Evolutionary conservation across 2,329 filamentous ascomycete genomes (phyloP).

Genomic region (Davidsoniella eucalypti): DNA sequence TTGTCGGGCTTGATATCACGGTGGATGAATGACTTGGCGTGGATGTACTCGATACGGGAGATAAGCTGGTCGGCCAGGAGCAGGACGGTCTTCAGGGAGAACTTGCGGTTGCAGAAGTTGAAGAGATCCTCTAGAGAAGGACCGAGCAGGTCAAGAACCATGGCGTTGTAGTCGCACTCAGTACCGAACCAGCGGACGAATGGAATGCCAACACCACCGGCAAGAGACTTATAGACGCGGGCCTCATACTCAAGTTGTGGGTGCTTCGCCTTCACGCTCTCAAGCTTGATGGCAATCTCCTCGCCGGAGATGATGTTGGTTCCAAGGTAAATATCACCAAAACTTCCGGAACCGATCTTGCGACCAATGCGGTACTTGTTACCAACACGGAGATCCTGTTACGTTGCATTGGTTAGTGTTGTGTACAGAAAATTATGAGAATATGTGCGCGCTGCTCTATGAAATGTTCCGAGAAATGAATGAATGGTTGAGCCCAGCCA

Average conservation of each 20-base stretch:
- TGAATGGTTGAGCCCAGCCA: background rate
- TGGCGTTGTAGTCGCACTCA: conserved; percentile 99
- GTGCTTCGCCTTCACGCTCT: conserved; percentile 98
- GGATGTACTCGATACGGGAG: conserved; percentile 98
- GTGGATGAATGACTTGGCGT: conserved; percentile 98
- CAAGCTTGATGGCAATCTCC: conserved; percentile 98
- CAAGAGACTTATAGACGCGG: conserved; percentile 77
- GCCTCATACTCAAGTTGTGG: conserved; percentile 98
- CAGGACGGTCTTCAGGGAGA: conserved; percentile 95
- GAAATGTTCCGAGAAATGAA: no score
- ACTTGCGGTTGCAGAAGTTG: conserved; percentile 99
- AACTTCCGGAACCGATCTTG: conserved; percentile 95
- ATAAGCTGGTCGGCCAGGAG: conserved; percentile 96
- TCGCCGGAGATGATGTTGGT: conserved; percentile 99
- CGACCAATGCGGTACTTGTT: conserved; percentile 99
- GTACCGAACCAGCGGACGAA: conserved; percentile 99
- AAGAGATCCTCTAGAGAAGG: conserved; percentile 94
- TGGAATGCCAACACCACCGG: conserved; percentile 91
- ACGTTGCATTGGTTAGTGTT: conserved; percentile 3
- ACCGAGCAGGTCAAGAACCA: conserved; percentile 94
- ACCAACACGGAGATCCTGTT: conserved; percentile 89
- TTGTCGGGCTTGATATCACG: conserved; percentile 99
- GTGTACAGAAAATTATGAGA: background rate
- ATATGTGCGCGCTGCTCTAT: background rate
- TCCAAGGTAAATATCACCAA: conserved; percentile 96